A percentile compares a stretch with the other conserved stretches of the same genome.
phyloP scores from a whole-genome alignment of 2,329 filamentous ascomycete genomes.

The Penicillium digitatum region DNA sequence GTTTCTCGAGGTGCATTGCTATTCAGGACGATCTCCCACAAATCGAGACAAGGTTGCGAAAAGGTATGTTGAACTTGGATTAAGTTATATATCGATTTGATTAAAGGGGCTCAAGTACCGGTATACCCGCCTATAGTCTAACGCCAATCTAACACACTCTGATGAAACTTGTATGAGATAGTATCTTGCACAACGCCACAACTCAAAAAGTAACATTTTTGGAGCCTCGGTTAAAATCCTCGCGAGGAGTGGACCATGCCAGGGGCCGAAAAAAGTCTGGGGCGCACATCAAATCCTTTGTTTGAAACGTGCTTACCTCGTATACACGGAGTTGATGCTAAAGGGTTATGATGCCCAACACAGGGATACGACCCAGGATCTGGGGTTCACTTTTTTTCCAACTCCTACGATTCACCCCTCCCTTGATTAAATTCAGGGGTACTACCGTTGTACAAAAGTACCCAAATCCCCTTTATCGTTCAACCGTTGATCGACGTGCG shows the following conservation, averaged over 20 bases:
- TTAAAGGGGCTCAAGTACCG: background rate
- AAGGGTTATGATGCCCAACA: background rate
- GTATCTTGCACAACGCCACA: background rate
- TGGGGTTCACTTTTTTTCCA: background rate
- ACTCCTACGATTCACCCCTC: background rate
- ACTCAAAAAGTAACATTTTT: background rate
- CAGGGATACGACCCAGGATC: slow-evolving; percentile 2
- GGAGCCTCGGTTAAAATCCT: background rate
- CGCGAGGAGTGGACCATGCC: background rate
- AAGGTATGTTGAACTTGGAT: background rate
- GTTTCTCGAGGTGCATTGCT: background rate
- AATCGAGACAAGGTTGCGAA: background rate
- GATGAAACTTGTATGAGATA: background rate
- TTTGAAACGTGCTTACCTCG: background rate
- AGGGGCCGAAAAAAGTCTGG: slow-evolving; percentile 10
- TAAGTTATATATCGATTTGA: background rate
- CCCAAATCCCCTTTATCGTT: background rate
- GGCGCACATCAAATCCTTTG: slow-evolving; percentile 3
- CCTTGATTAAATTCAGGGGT: slow-evolving; percentile 2
- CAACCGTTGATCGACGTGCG: slow-evolving; percentile 2
- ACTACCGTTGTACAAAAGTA: slow-evolving; percentile 6
- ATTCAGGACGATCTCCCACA: background rate
- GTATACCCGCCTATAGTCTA: background rate
- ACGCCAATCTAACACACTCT: background rate
- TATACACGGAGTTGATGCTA: background rate